These are phyloP conservation scores for Spathaspora sp. DNA, from an alignment of 1,139 yeast genomes.

Conservation along the genomic window DNA sequence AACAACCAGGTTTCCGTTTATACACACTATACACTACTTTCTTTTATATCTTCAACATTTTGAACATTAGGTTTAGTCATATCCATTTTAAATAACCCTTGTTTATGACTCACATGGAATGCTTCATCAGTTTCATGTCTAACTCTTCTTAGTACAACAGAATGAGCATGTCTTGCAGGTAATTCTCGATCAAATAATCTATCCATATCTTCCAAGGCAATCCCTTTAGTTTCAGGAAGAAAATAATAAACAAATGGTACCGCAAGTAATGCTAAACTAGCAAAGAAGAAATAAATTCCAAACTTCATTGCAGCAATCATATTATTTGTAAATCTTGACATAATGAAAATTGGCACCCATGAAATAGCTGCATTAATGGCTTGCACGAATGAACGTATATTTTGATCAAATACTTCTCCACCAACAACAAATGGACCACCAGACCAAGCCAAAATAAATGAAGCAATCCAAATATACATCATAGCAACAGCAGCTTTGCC, in stretches of 20 bases:
- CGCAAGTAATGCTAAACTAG: slow-evolving; percentile 29
- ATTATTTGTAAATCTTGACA: slow-evolving; percentile 37
- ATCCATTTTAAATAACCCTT: slow-evolving; percentile 11
- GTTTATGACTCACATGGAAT: slow-evolving; percentile 13
- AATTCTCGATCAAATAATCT: slow-evolving; percentile 29
- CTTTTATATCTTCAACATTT: slow-evolving; percentile 9
- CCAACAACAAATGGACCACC: slow-evolving; percentile 48
- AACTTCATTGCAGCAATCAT: slow-evolving; percentile 41
- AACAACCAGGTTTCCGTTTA: background rate
- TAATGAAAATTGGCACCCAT: slow-evolving; percentile 44
- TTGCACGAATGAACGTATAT: slow-evolving; percentile 42
- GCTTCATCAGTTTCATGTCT: slow-evolving; percentile 20
- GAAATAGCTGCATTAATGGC: slow-evolving; percentile 44
- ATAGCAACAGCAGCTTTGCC: slow-evolving; percentile 44
- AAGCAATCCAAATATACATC: slow-evolving; percentile 47
- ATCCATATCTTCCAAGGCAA: slow-evolving; percentile 48
- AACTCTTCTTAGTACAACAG: slow-evolving; percentile 21
- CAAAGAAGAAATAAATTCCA: slow-evolving; percentile 45
- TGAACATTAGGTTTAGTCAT: slow-evolving; percentile 11
- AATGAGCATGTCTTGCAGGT: slow-evolving; percentile 32
- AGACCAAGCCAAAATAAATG: slow-evolving; percentile 45
- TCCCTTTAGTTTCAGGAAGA: slow-evolving; percentile 42
- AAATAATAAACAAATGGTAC: slow-evolving; percentile 38
- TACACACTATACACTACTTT: background rate
- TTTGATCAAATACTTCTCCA: slow-evolving; percentile 42